Base-by-base conservation (phyloP, 83 land plant genomes). In the Thuja plicata region DNA sequence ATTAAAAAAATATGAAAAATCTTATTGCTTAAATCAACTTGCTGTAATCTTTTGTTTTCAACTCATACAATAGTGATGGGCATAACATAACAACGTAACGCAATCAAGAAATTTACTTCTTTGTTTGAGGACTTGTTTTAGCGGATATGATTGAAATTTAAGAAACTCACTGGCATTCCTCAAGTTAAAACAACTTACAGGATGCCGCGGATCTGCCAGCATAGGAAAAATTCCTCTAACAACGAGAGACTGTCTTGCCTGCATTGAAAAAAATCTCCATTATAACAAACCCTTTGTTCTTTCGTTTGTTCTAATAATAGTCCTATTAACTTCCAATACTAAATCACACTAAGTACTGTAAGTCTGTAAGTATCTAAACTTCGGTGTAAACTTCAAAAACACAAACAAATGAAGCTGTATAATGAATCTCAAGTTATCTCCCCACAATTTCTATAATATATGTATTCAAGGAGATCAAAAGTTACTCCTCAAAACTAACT, bases 141-240 rank as follows among this genome's bases (percentile, higher is more conserved):
- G 30, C n/a, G n/a, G 0, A 66, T 66, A 66, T 66, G 11, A 66
- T 66, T 66, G 73, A 66, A 27, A 66, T 66, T 66, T 66, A 66
- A 66, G 9, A 8, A 66, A 27, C 32, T 27, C 73, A 66, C 8
- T 34, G 37, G 35, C 16, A 11, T 11, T 73, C 12, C 77, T 73
- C 13, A n/a, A 32, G 77, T n/a, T 60, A 60, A 60, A 60, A 21
- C 32, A 37, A 19, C 94, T 89, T 90, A 92, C 94, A 76, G 89
- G 83, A 85, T 88, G 90, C 43, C 89, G 66, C 9, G 95, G 93
- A 57, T 89, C 90, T 32, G 95, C 94, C 70, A 93, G 54, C 84
- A 94, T 91, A 17, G 95, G 95, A 76, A 90, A 94, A 19, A 93
- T 54, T 38, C 95, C 94, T 77, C 95, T 90, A 13, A 94, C 89